Evolutionary conservation across 2,329 filamentous ascomycete species (phyloP).

Genomic region (Ophiostoma perfectum): DNA sequence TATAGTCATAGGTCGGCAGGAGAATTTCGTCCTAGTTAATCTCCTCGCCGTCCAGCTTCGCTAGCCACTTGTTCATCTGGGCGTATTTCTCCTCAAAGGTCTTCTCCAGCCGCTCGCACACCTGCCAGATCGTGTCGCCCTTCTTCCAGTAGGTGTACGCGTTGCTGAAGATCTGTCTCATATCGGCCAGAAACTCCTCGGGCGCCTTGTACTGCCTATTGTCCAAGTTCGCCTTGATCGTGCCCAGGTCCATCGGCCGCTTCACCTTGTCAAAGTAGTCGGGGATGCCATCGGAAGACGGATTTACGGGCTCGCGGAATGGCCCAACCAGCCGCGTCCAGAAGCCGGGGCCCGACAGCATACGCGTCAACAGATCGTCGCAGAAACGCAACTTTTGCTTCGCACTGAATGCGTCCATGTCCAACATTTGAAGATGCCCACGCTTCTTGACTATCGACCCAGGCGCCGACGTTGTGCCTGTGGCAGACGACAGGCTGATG

Average conservation of each 20-base stretch:
- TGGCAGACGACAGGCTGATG: not conserved
- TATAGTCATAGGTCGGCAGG: not conserved
- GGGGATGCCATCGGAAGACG: conserved; percentile 49
- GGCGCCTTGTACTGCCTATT: conserved; percentile 45
- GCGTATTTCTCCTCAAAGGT: conserved; percentile 43
- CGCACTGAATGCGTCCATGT: conserved; percentile 32
- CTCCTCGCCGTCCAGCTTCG: conserved; percentile 40
- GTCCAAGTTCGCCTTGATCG: conserved; percentile 58
- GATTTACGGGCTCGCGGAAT: conserved; percentile 56
- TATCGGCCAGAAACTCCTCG: conserved; percentile 51
- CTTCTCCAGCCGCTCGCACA: conserved; percentile 54
- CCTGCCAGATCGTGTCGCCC: conserved; percentile 49
- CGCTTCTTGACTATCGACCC: not conserved
- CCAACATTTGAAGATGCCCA: conserved; percentile 10
- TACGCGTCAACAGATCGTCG: conserved; percentile 51
- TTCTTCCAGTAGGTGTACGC: conserved; percentile 60
- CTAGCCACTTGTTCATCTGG: conserved; percentile 53
- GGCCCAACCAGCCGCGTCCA: conserved; percentile 62
- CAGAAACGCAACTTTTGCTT: conserved; percentile 54
- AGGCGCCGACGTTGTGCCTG: not conserved
- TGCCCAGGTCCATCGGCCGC: conserved; percentile 57
- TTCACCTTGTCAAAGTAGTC: conserved; percentile 58
- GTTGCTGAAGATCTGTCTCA: conserved; percentile 58
- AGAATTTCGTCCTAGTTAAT: conserved; percentile 22
- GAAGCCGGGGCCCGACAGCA: conserved; percentile 59